A percentile compares a stretch with the other conserved stretches of the same genome.
Conservation (phyloP, 2,329 filamentous ascomycete genomes). For the Cercospora nicotianae region DNA sequence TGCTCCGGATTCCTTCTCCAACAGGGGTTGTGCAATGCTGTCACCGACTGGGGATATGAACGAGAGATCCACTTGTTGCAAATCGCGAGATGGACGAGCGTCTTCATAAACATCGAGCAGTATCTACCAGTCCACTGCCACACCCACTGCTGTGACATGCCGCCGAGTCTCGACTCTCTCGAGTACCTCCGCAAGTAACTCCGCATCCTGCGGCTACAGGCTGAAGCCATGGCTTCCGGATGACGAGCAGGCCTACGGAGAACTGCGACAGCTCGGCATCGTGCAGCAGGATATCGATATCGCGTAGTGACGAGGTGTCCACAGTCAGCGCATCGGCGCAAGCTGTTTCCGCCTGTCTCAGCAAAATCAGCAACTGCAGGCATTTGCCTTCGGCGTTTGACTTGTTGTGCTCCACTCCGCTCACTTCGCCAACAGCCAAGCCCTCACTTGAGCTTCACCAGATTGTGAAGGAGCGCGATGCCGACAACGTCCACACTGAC, state of each 20-base stretch:
- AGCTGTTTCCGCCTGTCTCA: not conserved
- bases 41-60: not conserved
- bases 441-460: not conserved
- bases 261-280: not conserved
- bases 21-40: not conserved
- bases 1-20: constrained; percentile 1
- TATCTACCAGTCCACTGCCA: not conserved
- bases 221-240: not conserved
- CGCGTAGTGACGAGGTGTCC: not conserved
- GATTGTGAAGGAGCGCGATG: not conserved
- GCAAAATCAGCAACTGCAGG: not conserved
- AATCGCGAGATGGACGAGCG: not conserved
- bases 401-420: not conserved
- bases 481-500: not conserved
- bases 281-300: not conserved
- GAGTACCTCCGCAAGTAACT: not conserved
- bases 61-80: not conserved
- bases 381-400: not conserved
- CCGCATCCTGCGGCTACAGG: not conserved
- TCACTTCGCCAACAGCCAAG: not conserved
- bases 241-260: not conserved
- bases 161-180: not conserved
- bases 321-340: not conserved
- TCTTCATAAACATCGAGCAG: not conserved
- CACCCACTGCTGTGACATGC: not conserved